Base-by-base conservation (phyloP, 148 eudicot species). In the Rhododendron vialii region DNA sequence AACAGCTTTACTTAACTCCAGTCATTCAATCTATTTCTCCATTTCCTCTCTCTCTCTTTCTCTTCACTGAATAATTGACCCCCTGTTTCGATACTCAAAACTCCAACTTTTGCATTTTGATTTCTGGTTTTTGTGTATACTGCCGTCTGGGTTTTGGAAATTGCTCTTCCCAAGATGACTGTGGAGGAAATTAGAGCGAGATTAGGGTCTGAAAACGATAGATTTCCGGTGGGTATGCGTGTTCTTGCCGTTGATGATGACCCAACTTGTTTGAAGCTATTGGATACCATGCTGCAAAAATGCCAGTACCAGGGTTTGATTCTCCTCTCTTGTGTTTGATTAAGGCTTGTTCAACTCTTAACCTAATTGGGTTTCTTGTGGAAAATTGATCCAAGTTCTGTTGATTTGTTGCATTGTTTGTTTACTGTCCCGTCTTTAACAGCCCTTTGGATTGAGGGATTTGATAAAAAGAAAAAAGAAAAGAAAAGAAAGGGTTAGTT, bases 161-260 rank as follows among this genome's bases (percentile, higher is more conserved):
- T 79, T 80, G n/a, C 28, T 75, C 8, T 10, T 84, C 38, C 71
- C 28, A 85, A 84, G 86, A 91, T 88, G 91, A 90, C 90, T 82
- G 85, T 87, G 14, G 91, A 91, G 88, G 89, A 88, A 88, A 85
- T 87, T 7, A 84, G 85, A 79, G 88, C 81, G 38, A 71, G 80
- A 57, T 81, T 41, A 26, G 87, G 84, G n/a, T 22, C 28, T 55
- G 88, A 89, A 51, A 79, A 59, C 71, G 92, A 92, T 33, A 84
- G 82, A 9, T 96, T 96, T 88, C 98, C 98, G 1, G 90, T 85
- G 47, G 98, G 98, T 10, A 82, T 96, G 93, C 91, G 94, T 45
- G 98, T 96, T 90, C 93, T 96, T 67, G 98, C 94, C 4, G 98
- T 96, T 71, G 98, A 96, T 83, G 98, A 96, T 88, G 95, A 96